A percentile compares a stretch with the other conserved stretches of the same genome.
These are phyloP conservation scores for Chalciporus piperatoides DNA, from an alignment of 1,284 basidiomycete genomes.

Conservation along the genomic window DNA sequence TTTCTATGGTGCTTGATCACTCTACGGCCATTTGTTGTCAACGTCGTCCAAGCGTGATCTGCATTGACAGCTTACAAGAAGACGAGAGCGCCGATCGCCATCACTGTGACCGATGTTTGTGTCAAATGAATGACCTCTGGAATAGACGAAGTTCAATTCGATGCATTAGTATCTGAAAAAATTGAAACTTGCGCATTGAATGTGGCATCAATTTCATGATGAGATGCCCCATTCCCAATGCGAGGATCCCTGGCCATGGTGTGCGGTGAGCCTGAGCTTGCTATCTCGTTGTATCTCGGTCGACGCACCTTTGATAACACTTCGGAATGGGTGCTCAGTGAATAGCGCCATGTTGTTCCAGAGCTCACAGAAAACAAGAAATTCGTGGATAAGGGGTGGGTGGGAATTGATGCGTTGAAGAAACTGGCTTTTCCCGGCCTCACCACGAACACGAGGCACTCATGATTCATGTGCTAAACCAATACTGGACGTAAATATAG, in stretches of 20 bases:
- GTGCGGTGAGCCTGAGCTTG: slow-evolving; percentile 19
- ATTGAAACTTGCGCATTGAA: slow-evolving; percentile 41
- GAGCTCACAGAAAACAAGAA: slow-evolving; percentile 12
- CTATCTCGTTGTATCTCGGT: neutral
- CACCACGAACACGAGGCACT: slow-evolving; percentile 28
- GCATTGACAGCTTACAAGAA: slow-evolving; percentile 49
- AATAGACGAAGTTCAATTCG: slow-evolving; percentile 9
- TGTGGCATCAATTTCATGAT: slow-evolving; percentile 36
- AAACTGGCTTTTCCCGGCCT: slow-evolving; percentile 23
- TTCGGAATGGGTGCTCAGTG: slow-evolving; percentile 32
- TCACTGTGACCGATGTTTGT: slow-evolving; percentile 66
- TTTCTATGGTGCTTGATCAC: slow-evolving; percentile 62
- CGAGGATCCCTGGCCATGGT: slow-evolving; percentile 27
- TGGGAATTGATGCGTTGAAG: slow-evolving; percentile 24
- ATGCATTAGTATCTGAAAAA: slow-evolving; percentile 4
- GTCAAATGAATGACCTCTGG: slow-evolving; percentile 65
- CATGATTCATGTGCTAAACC: slow-evolving; percentile 6
- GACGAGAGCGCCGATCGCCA: slow-evolving; percentile 59
- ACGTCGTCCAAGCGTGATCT: neutral
- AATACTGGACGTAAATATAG: slow-evolving; percentile 17
- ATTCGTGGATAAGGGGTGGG: slow-evolving; percentile 23
- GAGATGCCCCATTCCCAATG: slow-evolving; percentile 31
- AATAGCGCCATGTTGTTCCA: slow-evolving; percentile 29
- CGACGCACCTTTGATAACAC: slow-evolving; percentile 31
- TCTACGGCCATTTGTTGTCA: slow-evolving; percentile 14